Conservation (phyloP, 306 rosid genomes). For the Cicer chorassanicum region DNA sequence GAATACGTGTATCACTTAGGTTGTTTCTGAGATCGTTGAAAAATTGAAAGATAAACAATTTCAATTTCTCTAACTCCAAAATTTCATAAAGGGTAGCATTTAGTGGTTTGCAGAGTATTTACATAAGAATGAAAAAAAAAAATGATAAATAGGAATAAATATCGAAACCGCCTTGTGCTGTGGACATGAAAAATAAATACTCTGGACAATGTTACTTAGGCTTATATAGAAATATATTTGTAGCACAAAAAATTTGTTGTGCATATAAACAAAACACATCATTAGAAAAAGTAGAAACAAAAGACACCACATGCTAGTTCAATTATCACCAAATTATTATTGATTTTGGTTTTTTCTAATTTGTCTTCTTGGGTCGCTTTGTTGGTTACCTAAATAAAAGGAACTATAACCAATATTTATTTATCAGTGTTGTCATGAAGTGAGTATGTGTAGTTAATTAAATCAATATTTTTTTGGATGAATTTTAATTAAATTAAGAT, state of each 20-base stretch:
- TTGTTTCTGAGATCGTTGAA: conserved; percentile 19
- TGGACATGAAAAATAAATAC: neutral
- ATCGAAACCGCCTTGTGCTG: neutral
- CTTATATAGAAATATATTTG: neutral
- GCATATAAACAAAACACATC: neutral
- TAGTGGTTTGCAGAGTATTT: neutral
- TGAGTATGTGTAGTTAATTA: neutral
- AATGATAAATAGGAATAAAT: no score
- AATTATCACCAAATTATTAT: conserved; percentile 29
- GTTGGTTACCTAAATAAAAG: conserved; percentile 48
- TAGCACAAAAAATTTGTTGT: conserved; percentile 3
- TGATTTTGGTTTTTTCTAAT: conserved; percentile 11
- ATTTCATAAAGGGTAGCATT: neutral
- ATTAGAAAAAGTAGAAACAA: neutral
- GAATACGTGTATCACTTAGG: conserved; percentile 21
- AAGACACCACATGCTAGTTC: conserved; percentile 24
- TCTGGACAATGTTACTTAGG: neutral
- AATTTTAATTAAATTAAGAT: no score
- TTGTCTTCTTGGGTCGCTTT: conserved; percentile 8
- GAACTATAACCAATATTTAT: neutral
- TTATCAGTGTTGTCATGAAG: conserved; percentile 30
- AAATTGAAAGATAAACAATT: conserved; percentile 4
- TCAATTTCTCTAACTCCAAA: neutral
- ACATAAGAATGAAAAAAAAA: neutral
- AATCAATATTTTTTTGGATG: no score